Percentiles rank a stretch among this genome's conserved stretches.
phyloP scores from a whole-genome alignment of 116 monocot species.

The Trichopus zeylanicus region DNA sequence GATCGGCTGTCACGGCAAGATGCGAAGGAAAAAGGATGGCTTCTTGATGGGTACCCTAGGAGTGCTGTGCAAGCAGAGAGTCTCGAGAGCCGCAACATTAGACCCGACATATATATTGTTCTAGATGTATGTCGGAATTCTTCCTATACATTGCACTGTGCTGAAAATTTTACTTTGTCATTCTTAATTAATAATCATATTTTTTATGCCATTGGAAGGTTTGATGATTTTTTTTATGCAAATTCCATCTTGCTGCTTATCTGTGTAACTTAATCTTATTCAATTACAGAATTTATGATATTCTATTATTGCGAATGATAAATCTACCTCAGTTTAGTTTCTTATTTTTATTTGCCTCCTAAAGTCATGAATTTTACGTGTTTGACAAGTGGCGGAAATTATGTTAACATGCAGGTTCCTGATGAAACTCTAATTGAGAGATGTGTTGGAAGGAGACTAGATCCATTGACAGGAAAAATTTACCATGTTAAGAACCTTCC shows the following conservation, averaged over 20 bases:
- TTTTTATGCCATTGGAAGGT: too few relatives aligned
- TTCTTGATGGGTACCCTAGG: conserved; percentile 94
- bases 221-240: too few relatives aligned
- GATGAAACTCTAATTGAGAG: conserved; percentile 89
- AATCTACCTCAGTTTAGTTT: not conserved
- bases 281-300: too few relatives aligned
- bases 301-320: not conserved
- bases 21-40: conserved; percentile 79
- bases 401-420: conserved; percentile 70
- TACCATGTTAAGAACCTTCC: conserved; percentile 78
- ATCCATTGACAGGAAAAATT: conserved; percentile 84
- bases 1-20: conserved; percentile 57
- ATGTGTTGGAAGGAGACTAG: conserved; percentile 94
- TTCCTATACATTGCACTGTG: not conserved
- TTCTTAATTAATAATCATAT: too few relatives aligned
- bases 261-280: too few relatives aligned
- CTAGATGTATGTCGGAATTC: conserved; percentile 53
- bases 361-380: not conserved
- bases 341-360: not conserved
- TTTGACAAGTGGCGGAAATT: not conserved
- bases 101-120: conserved; percentile 74
- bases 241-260: too few relatives aligned
- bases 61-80: conserved; percentile 64
- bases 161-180: not conserved
- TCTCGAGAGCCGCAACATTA: conserved; percentile 60